A percentile compares a stretch with the other conserved stretches of the same genome.
phyloP scores from a whole-genome alignment of 495 filamentous ascomycete genomes.

The Podospora anserina region DNA sequence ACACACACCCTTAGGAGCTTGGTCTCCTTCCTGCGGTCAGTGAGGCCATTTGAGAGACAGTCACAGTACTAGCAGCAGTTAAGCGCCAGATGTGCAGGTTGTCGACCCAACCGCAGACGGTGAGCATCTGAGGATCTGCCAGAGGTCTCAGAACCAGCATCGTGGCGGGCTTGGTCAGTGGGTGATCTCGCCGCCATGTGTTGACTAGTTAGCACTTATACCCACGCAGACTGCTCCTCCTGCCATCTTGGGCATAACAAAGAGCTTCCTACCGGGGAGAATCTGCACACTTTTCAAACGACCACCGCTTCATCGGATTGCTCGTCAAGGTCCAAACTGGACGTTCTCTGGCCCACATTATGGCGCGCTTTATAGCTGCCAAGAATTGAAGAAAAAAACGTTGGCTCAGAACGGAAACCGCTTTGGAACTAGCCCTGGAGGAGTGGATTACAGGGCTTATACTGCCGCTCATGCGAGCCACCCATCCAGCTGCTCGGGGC shows the following conservation, averaged over 20 bases:
- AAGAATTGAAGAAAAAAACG: not conserved
- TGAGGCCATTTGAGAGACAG: not conserved
- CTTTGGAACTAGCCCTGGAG: conserved; percentile 25
- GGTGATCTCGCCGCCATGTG: not conserved
- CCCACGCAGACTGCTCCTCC: not conserved
- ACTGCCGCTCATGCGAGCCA: conserved; percentile 19
- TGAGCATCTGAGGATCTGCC: not conserved
- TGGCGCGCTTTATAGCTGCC: conserved; percentile 7
- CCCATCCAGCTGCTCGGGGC: conserved; percentile 26
- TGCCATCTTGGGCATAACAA: conserved; percentile 7
- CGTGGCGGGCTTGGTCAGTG: conserved; percentile 6
- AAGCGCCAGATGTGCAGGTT: not conserved
- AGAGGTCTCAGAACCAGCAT: conserved; percentile 4
- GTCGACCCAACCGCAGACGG: not conserved
- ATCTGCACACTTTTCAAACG: not conserved
- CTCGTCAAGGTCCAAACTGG: not conserved
- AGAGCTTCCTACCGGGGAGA: not conserved
- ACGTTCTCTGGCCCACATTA: not conserved
- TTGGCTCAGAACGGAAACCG: conserved; percentile 10
- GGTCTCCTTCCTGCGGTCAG: not conserved
- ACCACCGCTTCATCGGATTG: not conserved
- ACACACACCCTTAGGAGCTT: not conserved
- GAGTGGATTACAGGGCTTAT: conserved; percentile 21
- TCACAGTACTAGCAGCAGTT: not conserved
- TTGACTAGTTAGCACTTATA: conserved; percentile 8